Evolutionary conservation across 2,329 filamentous ascomycete genomes (phyloP).

Genomic region (Zasmidium cellare): DNA sequence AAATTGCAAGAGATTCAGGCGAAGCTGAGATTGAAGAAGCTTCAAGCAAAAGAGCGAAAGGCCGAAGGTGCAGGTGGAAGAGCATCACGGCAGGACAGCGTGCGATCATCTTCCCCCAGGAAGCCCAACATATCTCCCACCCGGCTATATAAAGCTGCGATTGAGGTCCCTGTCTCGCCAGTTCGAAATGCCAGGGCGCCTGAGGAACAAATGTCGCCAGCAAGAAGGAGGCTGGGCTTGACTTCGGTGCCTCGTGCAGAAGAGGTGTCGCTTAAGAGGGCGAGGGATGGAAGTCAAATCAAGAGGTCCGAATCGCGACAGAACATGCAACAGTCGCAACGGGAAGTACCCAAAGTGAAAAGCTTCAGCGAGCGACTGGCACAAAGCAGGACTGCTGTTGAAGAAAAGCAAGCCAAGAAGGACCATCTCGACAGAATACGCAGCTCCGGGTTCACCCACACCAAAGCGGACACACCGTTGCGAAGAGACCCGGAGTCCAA

Average conservation of each 20-base stretch:
- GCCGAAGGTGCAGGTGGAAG: background rate
- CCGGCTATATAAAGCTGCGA: slow-evolving; percentile 31
- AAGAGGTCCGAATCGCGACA: slow-evolving; percentile 20
- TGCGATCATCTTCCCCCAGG: slow-evolving; percentile 3
- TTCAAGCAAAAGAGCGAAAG: slow-evolving; percentile 42
- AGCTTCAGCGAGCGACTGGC: slow-evolving; percentile 86
- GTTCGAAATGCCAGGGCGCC: slow-evolving; percentile 51
- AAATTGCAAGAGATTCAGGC: slow-evolving; percentile 88
- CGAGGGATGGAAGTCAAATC: slow-evolving; percentile 41
- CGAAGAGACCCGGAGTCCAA: background rate
- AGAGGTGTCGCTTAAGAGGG: slow-evolving; percentile 81
- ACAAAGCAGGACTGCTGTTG: slow-evolving; percentile 55
- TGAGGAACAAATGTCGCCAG: slow-evolving; percentile 69
- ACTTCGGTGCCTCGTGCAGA: slow-evolving; percentile 80
- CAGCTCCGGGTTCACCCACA: slow-evolving; percentile 34
- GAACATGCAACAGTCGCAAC: slow-evolving; percentile 6
- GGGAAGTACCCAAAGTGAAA: slow-evolving; percentile 31
- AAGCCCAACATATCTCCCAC: slow-evolving; percentile 19
- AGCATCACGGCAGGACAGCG: slow-evolving; percentile 2
- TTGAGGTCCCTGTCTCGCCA: slow-evolving; percentile 79
- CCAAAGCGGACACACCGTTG: slow-evolving; percentile 6
- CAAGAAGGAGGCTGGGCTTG: slow-evolving; percentile 78
- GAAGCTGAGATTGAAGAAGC: slow-evolving; percentile 79
- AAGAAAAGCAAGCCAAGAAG: slow-evolving; percentile 46
- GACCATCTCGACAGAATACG: slow-evolving; percentile 44